A percentile compares a stretch with the other conserved stretches of the same genome.
phyloP scores from a whole-genome alignment of 208 protist species.

The Crithidia brevicula region DNA sequence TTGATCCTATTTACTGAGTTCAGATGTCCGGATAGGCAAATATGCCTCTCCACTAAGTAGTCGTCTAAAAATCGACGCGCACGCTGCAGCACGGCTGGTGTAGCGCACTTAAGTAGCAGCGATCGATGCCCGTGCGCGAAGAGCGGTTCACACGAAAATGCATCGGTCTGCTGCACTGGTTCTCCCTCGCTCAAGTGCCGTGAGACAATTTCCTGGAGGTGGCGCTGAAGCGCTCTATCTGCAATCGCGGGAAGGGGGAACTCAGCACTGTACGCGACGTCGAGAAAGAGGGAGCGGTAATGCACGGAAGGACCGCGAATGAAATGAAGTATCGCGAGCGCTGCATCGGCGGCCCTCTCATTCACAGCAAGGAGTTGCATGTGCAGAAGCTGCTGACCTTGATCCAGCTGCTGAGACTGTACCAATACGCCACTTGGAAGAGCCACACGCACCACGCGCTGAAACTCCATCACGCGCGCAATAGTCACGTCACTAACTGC shows the following conservation, averaged over 20 bases:
- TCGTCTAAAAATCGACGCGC: not conserved
- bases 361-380: constrained; percentile 1
- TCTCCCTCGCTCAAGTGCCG: not conserved
- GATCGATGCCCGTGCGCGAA: constrained; percentile 1
- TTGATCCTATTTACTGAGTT: not conserved
- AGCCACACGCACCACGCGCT: not conserved
- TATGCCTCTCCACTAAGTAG: too few relatives aligned
- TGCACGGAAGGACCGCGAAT: constrained; percentile 2
- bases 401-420: not conserved
- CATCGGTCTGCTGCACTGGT: not conserved
- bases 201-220: not conserved
- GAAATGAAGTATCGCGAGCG: constrained; percentile 3
- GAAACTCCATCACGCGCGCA: not conserved
- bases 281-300: constrained; percentile 8
- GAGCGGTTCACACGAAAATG: not conserved
- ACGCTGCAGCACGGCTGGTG: not conserved
- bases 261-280: constrained; percentile 10
- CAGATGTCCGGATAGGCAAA: not conserved
- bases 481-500: not conserved
- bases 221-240: constrained; percentile 2
- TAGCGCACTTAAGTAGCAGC: not conserved
- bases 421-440: not conserved
- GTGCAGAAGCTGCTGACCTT: not conserved
- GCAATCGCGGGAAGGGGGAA: constrained; percentile 8
- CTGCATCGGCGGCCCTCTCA: not conserved